These are phyloP conservation scores for Cicer bijugum DNA, from an alignment of 306 rosid species.

Conservation along the genomic window DNA sequence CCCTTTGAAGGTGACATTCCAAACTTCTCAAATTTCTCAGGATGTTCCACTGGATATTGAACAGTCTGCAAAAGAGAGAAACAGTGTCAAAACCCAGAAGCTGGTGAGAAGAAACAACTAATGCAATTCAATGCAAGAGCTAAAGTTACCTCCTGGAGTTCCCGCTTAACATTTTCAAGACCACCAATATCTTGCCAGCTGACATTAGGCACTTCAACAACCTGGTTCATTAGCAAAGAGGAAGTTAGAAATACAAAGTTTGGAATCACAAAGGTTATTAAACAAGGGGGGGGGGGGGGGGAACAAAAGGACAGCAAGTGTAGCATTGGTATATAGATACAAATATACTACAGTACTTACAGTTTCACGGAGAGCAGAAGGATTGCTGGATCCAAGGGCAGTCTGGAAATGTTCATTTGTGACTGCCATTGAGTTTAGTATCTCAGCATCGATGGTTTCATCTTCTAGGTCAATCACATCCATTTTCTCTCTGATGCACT, in stretches of 20 bases:
- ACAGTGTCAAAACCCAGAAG: slow-evolving; percentile 25
- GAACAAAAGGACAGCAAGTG: slow-evolving; percentile 31
- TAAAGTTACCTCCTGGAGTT: slow-evolving; percentile 87
- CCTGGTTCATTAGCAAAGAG: slow-evolving; percentile 57
- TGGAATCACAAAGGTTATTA: not conserved
- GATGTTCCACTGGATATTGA: slow-evolving; percentile 99
- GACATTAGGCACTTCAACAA: slow-evolving; percentile 93
- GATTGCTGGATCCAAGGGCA: slow-evolving; percentile 98
- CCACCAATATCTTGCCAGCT: slow-evolving; percentile 99
- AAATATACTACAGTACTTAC: slow-evolving; percentile 54
- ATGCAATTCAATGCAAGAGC: slow-evolving; percentile 28
- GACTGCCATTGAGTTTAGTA: slow-evolving; percentile 94
- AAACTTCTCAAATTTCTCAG: slow-evolving; percentile 94
- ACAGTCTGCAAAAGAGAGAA: slow-evolving; percentile 71
- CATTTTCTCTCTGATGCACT: slow-evolving; percentile 97
- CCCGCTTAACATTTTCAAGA: slow-evolving; percentile 96
- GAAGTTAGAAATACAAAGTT: slow-evolving; percentile 25
- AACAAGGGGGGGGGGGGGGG: not conserved
- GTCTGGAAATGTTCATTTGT: slow-evolving; percentile 91
- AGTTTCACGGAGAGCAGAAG: slow-evolving; percentile 96
- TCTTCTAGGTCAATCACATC: slow-evolving; percentile 95
- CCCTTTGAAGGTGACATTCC: slow-evolving; percentile 99
- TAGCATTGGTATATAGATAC: slow-evolving; percentile 2
- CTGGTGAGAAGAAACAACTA: slow-evolving; percentile 1
- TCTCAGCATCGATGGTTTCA: slow-evolving; percentile 94